Evolutionary conservation across 768 basidiomycete genomes (phyloP), one percentile per base, ranked within the genome.

Genomic region (Rhodotorula toruloides): DNA sequence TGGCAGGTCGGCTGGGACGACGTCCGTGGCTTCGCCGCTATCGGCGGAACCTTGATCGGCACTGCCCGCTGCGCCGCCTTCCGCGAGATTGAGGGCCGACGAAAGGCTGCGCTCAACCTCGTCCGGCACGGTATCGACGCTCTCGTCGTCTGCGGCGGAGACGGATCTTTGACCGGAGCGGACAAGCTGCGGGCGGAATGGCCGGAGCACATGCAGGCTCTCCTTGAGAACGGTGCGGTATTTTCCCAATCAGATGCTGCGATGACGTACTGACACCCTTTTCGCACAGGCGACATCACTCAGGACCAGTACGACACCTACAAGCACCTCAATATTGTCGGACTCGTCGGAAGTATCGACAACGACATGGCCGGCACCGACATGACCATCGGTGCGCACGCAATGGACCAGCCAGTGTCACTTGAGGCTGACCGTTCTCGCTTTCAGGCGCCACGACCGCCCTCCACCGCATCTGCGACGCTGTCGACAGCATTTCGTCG

Each of bases 351-450:
- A 42, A 94, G 91, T 8, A 98, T 99, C 76, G 96, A 99, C 79
- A 99, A 99, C 75, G 96, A 98, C 77, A 97, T 99, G 93, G 88
- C 89, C 22, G 83, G 94, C 84, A 98, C 96, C 27, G 92, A 98
- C 78, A 78, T 96, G 75, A 99, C 96, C 12, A 98, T 98, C 75
- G 96, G 94, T 54, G 21, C 50, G 58, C 46, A 4, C 21, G 12
- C 11, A 27, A 25, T 48, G 21, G 13, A 42, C 40, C 21, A 42
- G 13, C 40, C 13, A 42, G 21, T 42, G 40, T 22, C 25, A 1
- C 46, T 49, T 40, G 16, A 32, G 27, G 40, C 44, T 6, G 21
- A 37, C 17, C 9, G 3, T 6, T n/a, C 42, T n/a, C 22, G 9
- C 42, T 13, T 13, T 10, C 56, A 72, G 71, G 71, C 34, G 94